Percentiles rank a stretch among this genome's conserved stretches.
These are phyloP conservation scores for Anastatica hierochuntica DNA, from an alignment of 345 rosid genomes.

Conservation along the genomic window DNA sequence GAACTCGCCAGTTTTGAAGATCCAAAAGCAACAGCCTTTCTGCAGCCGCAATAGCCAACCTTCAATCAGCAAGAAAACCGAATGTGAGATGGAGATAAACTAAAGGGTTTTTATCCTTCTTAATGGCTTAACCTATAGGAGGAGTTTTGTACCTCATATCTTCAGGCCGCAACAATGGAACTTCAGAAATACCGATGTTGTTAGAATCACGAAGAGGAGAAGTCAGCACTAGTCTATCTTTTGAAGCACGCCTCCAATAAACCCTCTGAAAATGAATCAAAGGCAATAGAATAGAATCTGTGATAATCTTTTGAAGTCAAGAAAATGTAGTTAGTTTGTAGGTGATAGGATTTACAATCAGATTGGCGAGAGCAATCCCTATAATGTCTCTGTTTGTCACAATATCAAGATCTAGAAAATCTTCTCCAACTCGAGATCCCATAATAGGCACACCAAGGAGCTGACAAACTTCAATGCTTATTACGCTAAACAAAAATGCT, in stretches of 20 bases:
- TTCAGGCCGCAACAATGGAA: constrained; percentile 57
- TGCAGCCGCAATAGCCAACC: constrained; percentile 82
- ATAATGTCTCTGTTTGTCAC: constrained; percentile 77
- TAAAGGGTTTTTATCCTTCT: not conserved
- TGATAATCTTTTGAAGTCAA: constrained; percentile 1
- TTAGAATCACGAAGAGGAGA: constrained; percentile 65
- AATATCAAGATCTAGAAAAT: constrained; percentile 75
- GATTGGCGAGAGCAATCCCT: constrained; percentile 88
- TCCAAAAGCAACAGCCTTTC: constrained; percentile 79
- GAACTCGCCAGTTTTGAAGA: constrained; percentile 74
- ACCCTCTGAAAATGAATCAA: constrained; percentile 49
- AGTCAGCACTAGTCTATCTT: constrained; percentile 76
- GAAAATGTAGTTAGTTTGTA: not conserved
- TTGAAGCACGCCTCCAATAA: constrained; percentile 88
- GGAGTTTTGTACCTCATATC: constrained; percentile 92
- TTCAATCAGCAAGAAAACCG: not conserved
- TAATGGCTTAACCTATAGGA: no score
- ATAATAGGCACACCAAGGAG: constrained; percentile 63
- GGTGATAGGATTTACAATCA: constrained; percentile 52
- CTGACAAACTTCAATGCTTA: constrained; percentile 83
- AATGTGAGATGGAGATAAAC: not conserved
- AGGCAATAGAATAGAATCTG: not conserved
- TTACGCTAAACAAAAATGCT: constrained; percentile 86
- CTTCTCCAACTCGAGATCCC: constrained; percentile 96
- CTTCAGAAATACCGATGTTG: constrained; percentile 28